A percentile compares a stretch with the other conserved stretches of the same genome.
Evolutionary conservation across 805 yeast genomes (phyloP).

Genomic region (Blastobotrys chiropterorum): DNA sequence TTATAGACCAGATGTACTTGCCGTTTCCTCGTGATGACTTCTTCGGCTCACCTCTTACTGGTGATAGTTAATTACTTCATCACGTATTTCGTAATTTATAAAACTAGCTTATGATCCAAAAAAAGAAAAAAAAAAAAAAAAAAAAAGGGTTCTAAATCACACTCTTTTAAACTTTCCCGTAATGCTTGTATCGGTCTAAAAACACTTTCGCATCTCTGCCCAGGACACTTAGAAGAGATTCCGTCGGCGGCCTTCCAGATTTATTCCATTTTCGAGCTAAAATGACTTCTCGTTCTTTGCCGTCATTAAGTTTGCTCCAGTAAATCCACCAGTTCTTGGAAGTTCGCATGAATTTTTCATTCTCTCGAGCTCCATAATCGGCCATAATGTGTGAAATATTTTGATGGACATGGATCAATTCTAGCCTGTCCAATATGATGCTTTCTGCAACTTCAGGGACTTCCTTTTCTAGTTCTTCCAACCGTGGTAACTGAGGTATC

Average conservation of each 20-base stretch:
- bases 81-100: too few relatives aligned
- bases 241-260: slow-evolving; percentile 7
- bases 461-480: slow-evolving; percentile 8
- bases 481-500: slow-evolving; percentile 16
- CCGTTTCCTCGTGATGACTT: not conserved
- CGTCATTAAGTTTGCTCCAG: slow-evolving; percentile 19
- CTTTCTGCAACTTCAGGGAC: slow-evolving; percentile 13
- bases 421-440: slow-evolving; percentile 9
- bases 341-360: slow-evolving; percentile 22
- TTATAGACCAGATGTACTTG: slow-evolving; percentile 21
- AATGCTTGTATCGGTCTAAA: slow-evolving; percentile 22
- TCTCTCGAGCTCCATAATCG: slow-evolving; percentile 10
- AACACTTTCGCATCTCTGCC: slow-evolving; percentile 26
- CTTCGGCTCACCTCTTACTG: not conserved
- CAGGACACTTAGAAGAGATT: slow-evolving; percentile 19
- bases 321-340: slow-evolving; percentile 26
- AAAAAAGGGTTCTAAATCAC: too few relatives aligned
- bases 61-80: not conserved
- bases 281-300: slow-evolving; percentile 14
- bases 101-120: too few relatives aligned
- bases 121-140: too few relatives aligned
- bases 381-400: slow-evolving; percentile 9
- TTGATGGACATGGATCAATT: slow-evolving; percentile 20
- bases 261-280: slow-evolving; percentile 23
- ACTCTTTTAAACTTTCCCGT: slow-evolving; percentile 12